Conservation (phyloP, 352 stramenopile genomes). For the Chloridella minuta region DNA sequence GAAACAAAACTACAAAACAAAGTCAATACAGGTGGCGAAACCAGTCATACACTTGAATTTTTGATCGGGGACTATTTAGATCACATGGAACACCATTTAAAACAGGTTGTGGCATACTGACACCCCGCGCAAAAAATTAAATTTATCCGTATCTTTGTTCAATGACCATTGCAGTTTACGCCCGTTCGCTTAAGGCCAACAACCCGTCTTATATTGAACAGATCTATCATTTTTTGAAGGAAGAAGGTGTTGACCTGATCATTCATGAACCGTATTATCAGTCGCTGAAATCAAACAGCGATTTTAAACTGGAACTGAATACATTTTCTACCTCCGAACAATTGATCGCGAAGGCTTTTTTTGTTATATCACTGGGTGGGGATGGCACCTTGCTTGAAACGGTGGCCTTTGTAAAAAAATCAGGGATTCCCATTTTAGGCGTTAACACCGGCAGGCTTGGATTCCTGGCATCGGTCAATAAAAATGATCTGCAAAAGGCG, state of each 20-base stretch:
- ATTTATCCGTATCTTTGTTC: neutral
- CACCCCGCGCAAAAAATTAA: too few relatives aligned
- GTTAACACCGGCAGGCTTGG: neutral
- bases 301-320: neutral
- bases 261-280: neutral
- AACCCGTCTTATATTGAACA: neutral
- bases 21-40: too few relatives aligned
- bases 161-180: neutral
- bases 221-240: neutral
- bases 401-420: neutral
- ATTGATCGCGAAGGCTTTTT: neutral
- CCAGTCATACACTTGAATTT: too few relatives aligned
- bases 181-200: neutral
- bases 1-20: too few relatives aligned
- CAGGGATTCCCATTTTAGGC: neutral
- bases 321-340: neutral
- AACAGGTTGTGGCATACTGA: too few relatives aligned
- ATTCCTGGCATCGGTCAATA: neutral
- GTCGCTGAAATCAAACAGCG: neutral
- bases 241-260: neutral
- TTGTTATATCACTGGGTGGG: neutral
- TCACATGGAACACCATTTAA: too few relatives aligned
- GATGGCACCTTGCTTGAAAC: neutral
- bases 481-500: neutral
- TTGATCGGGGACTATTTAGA: too few relatives aligned